Evolutionary conservation across 306 rosid species (phyloP).

Genomic region (Castanopsis chinensis): DNA sequence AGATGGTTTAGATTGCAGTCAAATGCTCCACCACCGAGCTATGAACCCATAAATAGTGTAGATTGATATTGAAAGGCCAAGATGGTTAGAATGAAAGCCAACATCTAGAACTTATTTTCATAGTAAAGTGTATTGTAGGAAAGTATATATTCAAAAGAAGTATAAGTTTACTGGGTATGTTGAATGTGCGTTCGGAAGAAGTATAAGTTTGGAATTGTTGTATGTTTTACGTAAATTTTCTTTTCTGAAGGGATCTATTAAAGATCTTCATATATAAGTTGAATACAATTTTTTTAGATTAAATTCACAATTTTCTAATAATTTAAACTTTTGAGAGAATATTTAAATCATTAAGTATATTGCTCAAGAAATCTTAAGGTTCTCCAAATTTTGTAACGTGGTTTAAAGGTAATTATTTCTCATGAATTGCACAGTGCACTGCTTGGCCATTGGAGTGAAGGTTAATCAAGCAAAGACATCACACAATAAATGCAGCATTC

Average conservation of each 20-base stretch:
- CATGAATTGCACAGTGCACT: background rate
- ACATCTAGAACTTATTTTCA: no score
- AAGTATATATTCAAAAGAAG: no score
- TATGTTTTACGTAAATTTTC: background rate
- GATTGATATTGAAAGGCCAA: no score
- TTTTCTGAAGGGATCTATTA: background rate
- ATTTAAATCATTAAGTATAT: conserved; percentile 9
- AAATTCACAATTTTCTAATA: no score
- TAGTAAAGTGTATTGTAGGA: no score
- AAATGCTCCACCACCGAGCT: no score
- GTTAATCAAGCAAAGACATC: conserved; percentile 4
- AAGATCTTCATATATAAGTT: background rate
- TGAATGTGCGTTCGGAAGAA: no score
- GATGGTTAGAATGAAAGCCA: no score
- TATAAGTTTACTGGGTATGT: no score
- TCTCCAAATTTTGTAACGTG: conserved; percentile 11
- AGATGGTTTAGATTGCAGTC: no score
- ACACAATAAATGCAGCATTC: background rate
- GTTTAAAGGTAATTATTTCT: conserved; percentile 10
- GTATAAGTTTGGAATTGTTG: background rate
- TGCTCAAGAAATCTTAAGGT: conserved; percentile 20
- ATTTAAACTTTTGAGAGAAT: no score
- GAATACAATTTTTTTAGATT: background rate
- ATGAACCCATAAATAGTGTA: no score
- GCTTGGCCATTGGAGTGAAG: conserved; percentile 10